These are phyloP conservation scores for Aspergillus cejpii DNA, from an alignment of 2,329 filamentous ascomycete genomes.

Conservation along the genomic window DNA sequence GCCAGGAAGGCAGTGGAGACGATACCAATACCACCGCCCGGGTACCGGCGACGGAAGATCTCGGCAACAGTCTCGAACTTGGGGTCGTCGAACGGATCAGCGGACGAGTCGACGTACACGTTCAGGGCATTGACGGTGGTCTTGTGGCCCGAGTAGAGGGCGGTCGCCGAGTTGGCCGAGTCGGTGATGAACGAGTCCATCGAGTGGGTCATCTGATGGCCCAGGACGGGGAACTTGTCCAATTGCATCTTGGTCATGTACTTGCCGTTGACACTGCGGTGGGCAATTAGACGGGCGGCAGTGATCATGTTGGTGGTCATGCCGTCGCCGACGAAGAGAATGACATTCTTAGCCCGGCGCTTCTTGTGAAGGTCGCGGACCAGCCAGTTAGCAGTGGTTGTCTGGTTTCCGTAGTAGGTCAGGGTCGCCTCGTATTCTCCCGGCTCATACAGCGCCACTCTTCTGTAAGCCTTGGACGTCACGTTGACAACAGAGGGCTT, in stretches of 20 bases:
- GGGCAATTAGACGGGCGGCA: constrained; percentile 70
- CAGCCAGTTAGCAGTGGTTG: constrained; percentile 67
- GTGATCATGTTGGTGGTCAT: constrained; percentile 49
- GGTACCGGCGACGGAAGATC: constrained; percentile 62
- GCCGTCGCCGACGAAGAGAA: constrained; percentile 72
- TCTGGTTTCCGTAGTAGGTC: constrained; percentile 65
- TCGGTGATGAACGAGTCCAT: constrained; percentile 82
- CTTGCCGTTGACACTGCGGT: constrained; percentile 77
- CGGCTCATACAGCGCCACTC: constrained; percentile 68
- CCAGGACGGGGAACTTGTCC: constrained; percentile 78
- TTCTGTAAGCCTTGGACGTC: constrained; percentile 69
- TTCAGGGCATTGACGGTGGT: constrained; percentile 74
- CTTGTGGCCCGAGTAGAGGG: constrained; percentile 78
- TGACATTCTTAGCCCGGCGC: constrained; percentile 75
- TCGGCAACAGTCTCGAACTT: constrained; percentile 74
- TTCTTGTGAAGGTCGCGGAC: constrained; percentile 64
- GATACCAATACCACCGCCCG: constrained; percentile 53
- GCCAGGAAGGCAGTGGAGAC: constrained; percentile 69
- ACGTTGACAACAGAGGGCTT: constrained; percentile 71
- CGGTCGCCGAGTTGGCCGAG: constrained; percentile 76
- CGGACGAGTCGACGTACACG: constrained; percentile 72
- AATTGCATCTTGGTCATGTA: constrained; percentile 69
- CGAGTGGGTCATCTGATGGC: constrained; percentile 84
- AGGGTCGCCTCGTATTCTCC: constrained; percentile 72
- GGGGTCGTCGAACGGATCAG: constrained; percentile 69